phyloP scores from a whole-genome alignment of 1,284 basidiomycete genomes.

The Porogramme epimiltina region DNA sequence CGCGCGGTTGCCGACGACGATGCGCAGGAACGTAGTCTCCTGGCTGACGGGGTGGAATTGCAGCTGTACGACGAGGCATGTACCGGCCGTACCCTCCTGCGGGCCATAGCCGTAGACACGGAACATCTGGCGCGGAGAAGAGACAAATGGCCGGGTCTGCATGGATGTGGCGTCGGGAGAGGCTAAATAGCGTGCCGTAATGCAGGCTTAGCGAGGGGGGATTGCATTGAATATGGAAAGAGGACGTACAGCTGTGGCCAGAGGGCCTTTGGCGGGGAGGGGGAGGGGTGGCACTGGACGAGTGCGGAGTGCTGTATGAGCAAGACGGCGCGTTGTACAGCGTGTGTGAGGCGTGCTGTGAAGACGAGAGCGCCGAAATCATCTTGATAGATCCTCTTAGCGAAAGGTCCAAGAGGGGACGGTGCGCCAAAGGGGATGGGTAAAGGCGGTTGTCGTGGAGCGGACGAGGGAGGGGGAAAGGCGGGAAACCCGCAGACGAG shows the following conservation, averaged over 20 bases:
- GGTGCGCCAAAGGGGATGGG: not conserved
- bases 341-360: constrained; percentile 9
- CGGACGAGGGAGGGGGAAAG: not conserved
- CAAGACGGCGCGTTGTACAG: constrained; percentile 12
- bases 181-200: no score
- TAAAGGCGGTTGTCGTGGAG: not conserved
- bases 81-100: constrained; percentile 57
- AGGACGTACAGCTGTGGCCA: constrained; percentile 6
- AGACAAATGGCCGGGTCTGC: constrained; percentile 11
- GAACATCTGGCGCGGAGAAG: constrained; percentile 53
- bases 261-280: constrained; percentile 12
- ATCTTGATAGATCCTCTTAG: constrained; percentile 12
- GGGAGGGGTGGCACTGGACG: constrained; percentile 3
- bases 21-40: constrained; percentile 59
- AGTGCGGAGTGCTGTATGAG: constrained; percentile 13
- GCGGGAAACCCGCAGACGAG: not conserved
- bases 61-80: constrained; percentile 61
- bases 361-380: constrained; percentile 16
- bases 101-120: constrained; percentile 63
- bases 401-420: not conserved
- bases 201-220: no score
- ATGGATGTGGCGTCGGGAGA: not conserved
- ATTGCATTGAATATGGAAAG: constrained; percentile 2
- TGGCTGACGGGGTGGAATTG: constrained; percentile 52
- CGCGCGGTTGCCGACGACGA: constrained; percentile 64